Evolutionary conservation across 1,284 basidiomycete species (phyloP).

Genomic region (Rhodotorula sp.): DNA sequence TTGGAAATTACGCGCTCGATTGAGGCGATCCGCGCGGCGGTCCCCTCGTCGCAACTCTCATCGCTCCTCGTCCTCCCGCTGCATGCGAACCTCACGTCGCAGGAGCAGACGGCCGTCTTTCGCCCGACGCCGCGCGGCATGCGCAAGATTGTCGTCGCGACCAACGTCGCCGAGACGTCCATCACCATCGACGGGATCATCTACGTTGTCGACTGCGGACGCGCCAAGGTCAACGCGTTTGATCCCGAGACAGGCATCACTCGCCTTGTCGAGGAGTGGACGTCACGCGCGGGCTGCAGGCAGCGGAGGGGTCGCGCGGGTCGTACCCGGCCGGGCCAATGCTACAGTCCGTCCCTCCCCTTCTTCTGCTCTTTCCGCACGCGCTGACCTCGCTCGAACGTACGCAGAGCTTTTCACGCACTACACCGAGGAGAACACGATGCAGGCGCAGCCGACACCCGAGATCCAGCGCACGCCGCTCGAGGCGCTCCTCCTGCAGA

Average conservation of each 20-base stretch:
- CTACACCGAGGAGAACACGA: constrained; percentile 66
- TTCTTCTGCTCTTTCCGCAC: too few species aligned
- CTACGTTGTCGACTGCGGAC: constrained; percentile 81
- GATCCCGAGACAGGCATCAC: constrained; percentile 76
- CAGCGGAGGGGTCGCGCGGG: constrained; percentile 90
- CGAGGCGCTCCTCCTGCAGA: constrained; percentile 77
- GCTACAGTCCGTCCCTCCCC: constrained; percentile 54
- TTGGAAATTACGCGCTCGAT: constrained; percentile 84
- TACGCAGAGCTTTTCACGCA: constrained; percentile 68
- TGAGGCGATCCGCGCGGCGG: constrained; percentile 60
- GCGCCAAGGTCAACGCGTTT: constrained; percentile 85
- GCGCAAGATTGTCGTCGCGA: constrained; percentile 86
- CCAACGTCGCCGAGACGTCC: constrained; percentile 87
- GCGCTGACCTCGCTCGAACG: not conserved
- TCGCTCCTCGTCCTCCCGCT: constrained; percentile 70
- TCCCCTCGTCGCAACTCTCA: constrained; percentile 50
- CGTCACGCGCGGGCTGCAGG: constrained; percentile 75
- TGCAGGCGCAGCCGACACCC: constrained; percentile 74
- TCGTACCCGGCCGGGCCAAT: constrained; percentile 75
- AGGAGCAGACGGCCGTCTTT: constrained; percentile 83
- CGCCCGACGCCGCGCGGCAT: constrained; percentile 56
- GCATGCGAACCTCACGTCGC: constrained; percentile 83
- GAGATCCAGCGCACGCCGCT: constrained; percentile 89
- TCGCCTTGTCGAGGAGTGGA: constrained; percentile 73
- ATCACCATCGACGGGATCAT: constrained; percentile 85